phyloP scores from a whole-genome alignment of 2,329 filamentous ascomycete genomes.

The Paraphoma chrysanthemicola region DNA sequence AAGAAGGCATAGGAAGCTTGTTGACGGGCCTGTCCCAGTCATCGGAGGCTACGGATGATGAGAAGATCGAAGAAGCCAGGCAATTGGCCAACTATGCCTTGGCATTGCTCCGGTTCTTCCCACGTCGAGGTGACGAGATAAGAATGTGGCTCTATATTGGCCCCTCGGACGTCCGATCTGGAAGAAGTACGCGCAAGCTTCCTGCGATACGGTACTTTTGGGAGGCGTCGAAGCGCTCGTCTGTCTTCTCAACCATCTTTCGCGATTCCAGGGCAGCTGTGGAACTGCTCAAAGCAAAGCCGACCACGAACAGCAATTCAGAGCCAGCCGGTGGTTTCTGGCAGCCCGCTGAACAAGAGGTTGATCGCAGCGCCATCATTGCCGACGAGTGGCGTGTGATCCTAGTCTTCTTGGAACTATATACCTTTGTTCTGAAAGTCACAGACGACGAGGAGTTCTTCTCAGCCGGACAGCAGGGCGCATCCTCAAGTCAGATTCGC shows the following conservation, averaged over 20 bases:
- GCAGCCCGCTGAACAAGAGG: conserved; percentile 42
- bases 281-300: conserved; percentile 58
- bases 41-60: conserved; percentile 44
- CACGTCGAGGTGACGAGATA: conserved; percentile 81
- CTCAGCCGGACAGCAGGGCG: conserved; percentile 55
- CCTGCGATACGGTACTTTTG: conserved; percentile 87
- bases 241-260: conserved; percentile 64
- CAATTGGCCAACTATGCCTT: conserved; percentile 85
- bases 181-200: conserved; percentile 46
- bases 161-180: conserved; percentile 58
- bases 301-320: conserved; percentile 3
- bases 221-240: conserved; percentile 67
- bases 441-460: conserved; percentile 98
- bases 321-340: conserved; percentile 30
- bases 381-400: conserved; percentile 85
- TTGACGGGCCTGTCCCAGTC: conserved; percentile 55
- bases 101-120: conserved; percentile 85
- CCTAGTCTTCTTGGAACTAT: conserved; percentile 90
- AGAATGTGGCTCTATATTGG: conserved; percentile 92
- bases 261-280: conserved; percentile 66
- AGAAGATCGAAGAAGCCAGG: conserved; percentile 66
- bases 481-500: conserved; percentile 40
- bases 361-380: conserved; percentile 50
- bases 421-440: conserved; percentile 88
- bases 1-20: conserved; percentile 73